Evolutionary conservation across 768 basidiomycete genomes (phyloP), one percentile per base, ranked within the genome.

Genomic region (Mycena vitilis): DNA sequence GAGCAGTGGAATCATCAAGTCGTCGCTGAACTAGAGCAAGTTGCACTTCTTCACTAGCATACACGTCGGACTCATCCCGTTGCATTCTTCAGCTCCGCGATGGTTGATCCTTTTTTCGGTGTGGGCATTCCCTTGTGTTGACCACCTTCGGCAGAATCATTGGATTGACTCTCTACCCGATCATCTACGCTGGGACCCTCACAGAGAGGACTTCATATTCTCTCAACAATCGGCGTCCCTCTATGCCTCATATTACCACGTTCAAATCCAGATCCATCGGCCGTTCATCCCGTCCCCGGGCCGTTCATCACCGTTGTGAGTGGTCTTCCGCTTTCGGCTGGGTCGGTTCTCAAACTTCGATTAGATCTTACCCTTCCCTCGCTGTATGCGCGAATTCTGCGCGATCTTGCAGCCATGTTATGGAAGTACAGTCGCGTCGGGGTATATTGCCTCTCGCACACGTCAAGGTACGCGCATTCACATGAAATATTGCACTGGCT

Each of bases 311-410:
- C 71, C 65, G 5, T 58, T 74, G 70, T 71, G n/a, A 30, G 68
- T 60, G 40, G 12, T n/a, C 10, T 22, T n/a, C 5, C 30, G 49
- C n/a, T 13, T 37, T 34, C 42, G 3, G 2, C 5, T 34, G 13
- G 20, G 12, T 57, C 12, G 2, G 8, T 18, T 36, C 34, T 49
- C 34, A 60, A 45, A 7, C 22, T 23, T 6, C 13, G 5, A 22
- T n/a, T 36, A 71, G 70, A 56, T 40, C 74, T 2, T 74, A 81
- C 40, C 79, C 82, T 11, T 81, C 81, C 2, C 76, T 83, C 9
- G 80, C 82, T 6, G 82, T 83, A 40, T 84, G 83, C 73, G 79
- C 81, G 44, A 82, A 81, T 69, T 79, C 81, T 16, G 77, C 82
- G 16, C 74, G 82, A 36, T 66, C 73, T 18, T 70, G 79, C 30